phyloP scores from a whole-genome alignment of 2,329 filamentous ascomycete genomes.

The Escovopsis sp. region DNA sequence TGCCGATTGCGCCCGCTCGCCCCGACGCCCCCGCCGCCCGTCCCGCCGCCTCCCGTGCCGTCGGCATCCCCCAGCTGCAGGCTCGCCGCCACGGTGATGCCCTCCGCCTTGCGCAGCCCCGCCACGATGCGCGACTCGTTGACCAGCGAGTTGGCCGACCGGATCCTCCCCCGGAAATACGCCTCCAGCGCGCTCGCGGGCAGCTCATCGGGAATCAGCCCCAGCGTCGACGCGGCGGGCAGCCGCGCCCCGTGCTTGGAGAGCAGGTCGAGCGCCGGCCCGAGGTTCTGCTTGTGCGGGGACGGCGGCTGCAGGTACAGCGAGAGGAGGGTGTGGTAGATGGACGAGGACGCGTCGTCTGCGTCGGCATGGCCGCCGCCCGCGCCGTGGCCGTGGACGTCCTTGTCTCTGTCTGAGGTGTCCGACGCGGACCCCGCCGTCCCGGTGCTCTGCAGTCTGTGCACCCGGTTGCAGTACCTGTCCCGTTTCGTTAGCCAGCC shows the following conservation, averaged over 20 bases:
- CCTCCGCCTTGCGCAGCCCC: constrained; percentile 61
- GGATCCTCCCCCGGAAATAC: constrained; percentile 85
- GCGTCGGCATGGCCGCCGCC: constrained; percentile 12
- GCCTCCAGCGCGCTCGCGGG: constrained; percentile 67
- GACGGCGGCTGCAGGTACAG: constrained; percentile 74
- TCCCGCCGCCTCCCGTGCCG: constrained; percentile 25
- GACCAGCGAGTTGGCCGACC: constrained; percentile 66
- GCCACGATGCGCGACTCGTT: constrained; percentile 69
- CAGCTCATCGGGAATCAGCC: constrained; percentile 68
- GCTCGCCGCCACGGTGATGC: constrained; percentile 59
- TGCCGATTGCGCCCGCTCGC: constrained; percentile 39
- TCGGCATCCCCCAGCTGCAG: constrained; percentile 57
- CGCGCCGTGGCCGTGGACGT: constrained; percentile 15
- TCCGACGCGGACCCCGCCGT: constrained; percentile 17
- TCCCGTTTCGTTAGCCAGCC: constrained; percentile 10
- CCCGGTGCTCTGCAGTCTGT: constrained; percentile 40
- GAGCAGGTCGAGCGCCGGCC: constrained; percentile 72
- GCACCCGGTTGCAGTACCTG: constrained; percentile 79
- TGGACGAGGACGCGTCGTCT: constrained; percentile 49
- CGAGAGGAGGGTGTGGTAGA: constrained; percentile 81
- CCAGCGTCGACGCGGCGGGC: constrained; percentile 71
- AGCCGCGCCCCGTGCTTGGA: constrained; percentile 84
- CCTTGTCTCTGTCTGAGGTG: constrained; percentile 10
- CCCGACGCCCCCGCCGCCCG: no score
- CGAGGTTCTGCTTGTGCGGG: constrained; percentile 55